Percentiles rank a stretch among this genome's conserved stretches.
Evolutionary conservation across 805 yeast genomes (phyloP).

Genomic region (Cyberlindnera samutprakarnensis): DNA sequence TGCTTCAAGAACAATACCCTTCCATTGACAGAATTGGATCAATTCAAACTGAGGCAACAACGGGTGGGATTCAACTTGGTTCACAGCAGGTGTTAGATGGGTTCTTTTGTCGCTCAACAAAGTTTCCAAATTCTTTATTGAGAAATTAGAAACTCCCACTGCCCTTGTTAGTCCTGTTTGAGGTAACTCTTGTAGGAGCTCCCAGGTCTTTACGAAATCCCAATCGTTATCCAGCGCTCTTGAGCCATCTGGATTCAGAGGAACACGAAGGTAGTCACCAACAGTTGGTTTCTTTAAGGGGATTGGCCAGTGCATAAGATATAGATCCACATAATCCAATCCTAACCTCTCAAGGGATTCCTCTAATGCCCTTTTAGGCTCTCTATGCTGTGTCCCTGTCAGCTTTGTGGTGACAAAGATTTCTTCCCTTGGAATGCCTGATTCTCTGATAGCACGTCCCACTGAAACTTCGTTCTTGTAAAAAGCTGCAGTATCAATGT

Average conservation of each 20-base stretch:
- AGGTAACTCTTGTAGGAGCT: slow-evolving; percentile 7
- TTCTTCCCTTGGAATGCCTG: slow-evolving; percentile 56
- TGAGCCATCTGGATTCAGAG: slow-evolving; percentile 36
- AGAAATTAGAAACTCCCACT: slow-evolving; percentile 18
- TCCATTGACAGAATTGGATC: slow-evolving; percentile 7
- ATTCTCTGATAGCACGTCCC: slow-evolving; percentile 42
- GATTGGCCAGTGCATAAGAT: slow-evolving; percentile 78
- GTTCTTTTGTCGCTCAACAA: slow-evolving; percentile 6
- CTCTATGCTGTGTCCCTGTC: slow-evolving; percentile 37
- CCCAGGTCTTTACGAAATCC: slow-evolving; percentile 22
- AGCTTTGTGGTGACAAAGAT: slow-evolving; percentile 67
- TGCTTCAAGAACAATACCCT: slow-evolving; percentile 15
- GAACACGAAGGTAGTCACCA: slow-evolving; percentile 28
- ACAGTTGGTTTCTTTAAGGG: slow-evolving; percentile 26
- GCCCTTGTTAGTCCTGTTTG: slow-evolving; percentile 7
- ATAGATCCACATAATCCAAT: slow-evolving; percentile 69
- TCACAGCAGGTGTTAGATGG: slow-evolving; percentile 10
- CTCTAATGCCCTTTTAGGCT: slow-evolving; percentile 45
- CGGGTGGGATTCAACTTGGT: slow-evolving; percentile 16
- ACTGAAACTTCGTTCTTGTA: slow-evolving; percentile 50
- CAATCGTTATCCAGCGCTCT: slow-evolving; percentile 44
- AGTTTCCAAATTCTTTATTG: slow-evolving; percentile 8
- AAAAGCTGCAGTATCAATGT: slow-evolving; percentile 50
- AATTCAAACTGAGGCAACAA: slow-evolving; percentile 15
- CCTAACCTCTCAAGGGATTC: slow-evolving; percentile 53